These are phyloP conservation scores for Magnolia kwangsiensis DNA, from an alignment of 164 flowering plant genomes.

Conservation along the genomic window DNA sequence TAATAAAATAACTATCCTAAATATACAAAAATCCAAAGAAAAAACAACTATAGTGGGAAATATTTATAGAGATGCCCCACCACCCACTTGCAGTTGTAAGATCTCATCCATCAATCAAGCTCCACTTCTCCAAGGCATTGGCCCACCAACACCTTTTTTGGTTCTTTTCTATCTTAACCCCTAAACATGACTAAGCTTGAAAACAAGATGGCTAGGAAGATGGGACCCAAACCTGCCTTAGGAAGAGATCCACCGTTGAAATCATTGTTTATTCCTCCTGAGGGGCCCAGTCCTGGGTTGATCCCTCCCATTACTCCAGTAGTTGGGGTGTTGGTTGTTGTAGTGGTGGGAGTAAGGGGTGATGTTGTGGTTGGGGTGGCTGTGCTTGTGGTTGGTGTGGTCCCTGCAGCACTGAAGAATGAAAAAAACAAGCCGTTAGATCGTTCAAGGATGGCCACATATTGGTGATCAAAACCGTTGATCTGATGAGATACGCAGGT, in stretches of 20 bases:
- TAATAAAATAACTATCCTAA: neutral
- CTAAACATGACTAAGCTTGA: neutral
- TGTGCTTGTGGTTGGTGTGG: neutral
- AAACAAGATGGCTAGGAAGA: neutral
- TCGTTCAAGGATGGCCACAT: neutral
- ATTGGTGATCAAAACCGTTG: too few relatives aligned
- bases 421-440: neutral
- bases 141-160: neutral
- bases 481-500: too few relatives aligned
- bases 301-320: constrained; percentile 1
- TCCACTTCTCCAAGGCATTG: neutral
- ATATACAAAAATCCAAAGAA: neutral
- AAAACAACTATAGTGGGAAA: neutral
- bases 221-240: neutral
- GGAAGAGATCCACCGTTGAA: neutral
- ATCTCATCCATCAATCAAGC: neutral
- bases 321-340: neutral
- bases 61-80: neutral
- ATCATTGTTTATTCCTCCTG: neutral
- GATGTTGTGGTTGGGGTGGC: neutral
- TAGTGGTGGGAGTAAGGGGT: neutral
- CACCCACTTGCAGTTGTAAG: neutral
- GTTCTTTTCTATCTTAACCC: neutral
- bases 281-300: neutral
- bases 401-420: constrained; percentile 1